Evolutionary conservation across 306 rosid species (phyloP).

Genomic region (Prunus persica): Prunus_persica_NCBIv2 NC_034012.1:1667501-1668000

Average conservation of each 20-base stretch:
- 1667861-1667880: too few species aligned
- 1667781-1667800: too few species aligned
- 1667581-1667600: constrained; percentile 8
- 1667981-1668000: too few species aligned
- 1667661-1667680: neutral
- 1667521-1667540: constrained; percentile 60
- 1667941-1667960: too few species aligned
- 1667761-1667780: neutral
- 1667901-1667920: too few species aligned
- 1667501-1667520: constrained; percentile 32
- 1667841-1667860: too few species aligned
- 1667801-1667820: too few species aligned
- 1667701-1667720: neutral
- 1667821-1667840: too few species aligned
- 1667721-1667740: neutral
- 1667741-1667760: neutral
- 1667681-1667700: neutral
- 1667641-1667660: neutral
- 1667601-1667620: neutral
- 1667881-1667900: too few species aligned
- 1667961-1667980: too few species aligned
- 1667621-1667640: neutral
- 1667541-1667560: constrained; percentile 1
- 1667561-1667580: constrained; percentile 1
- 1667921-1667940: too few species aligned